phyloP scores from a whole-genome alignment of 1,284 basidiomycete species.

The Irpex sp. region DNA sequence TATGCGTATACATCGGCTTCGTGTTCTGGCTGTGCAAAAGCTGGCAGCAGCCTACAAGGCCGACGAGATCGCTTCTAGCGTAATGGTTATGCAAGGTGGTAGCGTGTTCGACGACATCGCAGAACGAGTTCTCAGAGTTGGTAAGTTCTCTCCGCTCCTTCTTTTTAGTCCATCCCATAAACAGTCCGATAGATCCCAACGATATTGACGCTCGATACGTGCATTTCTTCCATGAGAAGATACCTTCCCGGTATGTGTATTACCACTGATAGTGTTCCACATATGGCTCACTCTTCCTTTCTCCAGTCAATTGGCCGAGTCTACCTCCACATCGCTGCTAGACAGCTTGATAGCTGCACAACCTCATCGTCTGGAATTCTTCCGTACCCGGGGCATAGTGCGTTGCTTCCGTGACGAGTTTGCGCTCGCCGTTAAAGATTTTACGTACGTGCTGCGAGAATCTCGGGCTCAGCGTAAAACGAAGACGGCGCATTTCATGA shows the following conservation, averaged over 20 bases:
- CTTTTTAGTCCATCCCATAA: background rate
- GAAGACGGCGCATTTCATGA: slow-evolving; percentile 46
- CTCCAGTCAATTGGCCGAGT: slow-evolving; percentile 73
- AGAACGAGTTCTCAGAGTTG: slow-evolving; percentile 71
- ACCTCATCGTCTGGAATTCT: slow-evolving; percentile 76
- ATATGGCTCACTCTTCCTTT: slow-evolving; percentile 1
- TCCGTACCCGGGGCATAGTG: slow-evolving; percentile 78
- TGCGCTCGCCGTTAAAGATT: slow-evolving; percentile 65
- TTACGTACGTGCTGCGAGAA: slow-evolving; percentile 74
- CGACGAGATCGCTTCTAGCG: slow-evolving; percentile 83
- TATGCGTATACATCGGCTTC: slow-evolving; percentile 70
- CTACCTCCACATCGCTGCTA: slow-evolving; percentile 66
- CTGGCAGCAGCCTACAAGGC: slow-evolving; percentile 75
- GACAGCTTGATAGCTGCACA: slow-evolving; percentile 69
- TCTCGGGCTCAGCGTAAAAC: slow-evolving; percentile 65
- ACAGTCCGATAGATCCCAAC: slow-evolving; percentile 51
- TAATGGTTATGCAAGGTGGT: slow-evolving; percentile 88
- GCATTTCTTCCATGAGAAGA: slow-evolving; percentile 88
- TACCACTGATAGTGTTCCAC: slow-evolving; percentile 24
- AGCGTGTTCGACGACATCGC: slow-evolving; percentile 85
- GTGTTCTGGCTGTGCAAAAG: slow-evolving; percentile 78
- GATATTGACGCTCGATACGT: slow-evolving; percentile 80
- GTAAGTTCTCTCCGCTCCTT: slow-evolving; percentile 36
- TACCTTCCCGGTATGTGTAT: slow-evolving; percentile 76
- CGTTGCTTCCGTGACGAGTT: slow-evolving; percentile 84